Percentiles rank a stretch among this genome's conserved stretches.
Conservation (phyloP, 352 stramenopile genomes). For the Globisporangium canariense region DNA sequence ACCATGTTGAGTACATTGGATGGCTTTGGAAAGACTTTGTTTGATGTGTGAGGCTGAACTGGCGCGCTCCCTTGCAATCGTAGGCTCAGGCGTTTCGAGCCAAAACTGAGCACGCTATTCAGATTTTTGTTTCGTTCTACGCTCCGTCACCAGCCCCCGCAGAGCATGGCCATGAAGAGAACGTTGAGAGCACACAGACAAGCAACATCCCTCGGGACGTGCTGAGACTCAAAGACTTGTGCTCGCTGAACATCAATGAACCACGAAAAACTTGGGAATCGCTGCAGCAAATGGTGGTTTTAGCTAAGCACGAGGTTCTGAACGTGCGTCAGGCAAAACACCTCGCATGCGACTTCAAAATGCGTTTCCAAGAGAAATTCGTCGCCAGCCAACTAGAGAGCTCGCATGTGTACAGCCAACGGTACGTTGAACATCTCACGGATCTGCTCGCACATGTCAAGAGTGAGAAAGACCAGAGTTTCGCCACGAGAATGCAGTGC, state of each 20-base stretch:
- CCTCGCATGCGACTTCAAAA: slow-evolving; percentile 21
- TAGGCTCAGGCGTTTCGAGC: slow-evolving; percentile 6
- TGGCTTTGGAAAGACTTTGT: background rate
- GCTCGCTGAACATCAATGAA: slow-evolving; percentile 5
- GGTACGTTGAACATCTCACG: slow-evolving; percentile 13
- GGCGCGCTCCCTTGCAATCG: background rate
- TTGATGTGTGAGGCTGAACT: background rate
- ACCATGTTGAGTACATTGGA: background rate
- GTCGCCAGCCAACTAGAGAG: slow-evolving; percentile 13
- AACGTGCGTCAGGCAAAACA: slow-evolving; percentile 6
- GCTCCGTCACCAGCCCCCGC: background rate
- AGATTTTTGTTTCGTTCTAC: slow-evolving; percentile 13
- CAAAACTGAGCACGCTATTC: background rate
- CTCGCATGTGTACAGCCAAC: slow-evolving; percentile 10
- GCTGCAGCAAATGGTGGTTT: slow-evolving; percentile 11
- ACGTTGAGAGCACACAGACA: background rate
- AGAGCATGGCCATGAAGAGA: background rate
- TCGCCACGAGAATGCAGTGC: slow-evolving; percentile 6
- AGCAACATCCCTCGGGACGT: background rate
- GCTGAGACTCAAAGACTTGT: slow-evolving; percentile 17
- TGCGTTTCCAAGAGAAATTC: slow-evolving; percentile 22
- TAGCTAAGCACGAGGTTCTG: slow-evolving; percentile 12
- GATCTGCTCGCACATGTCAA: slow-evolving; percentile 2
- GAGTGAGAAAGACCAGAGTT: slow-evolving; percentile 15
- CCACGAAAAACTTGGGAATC: slow-evolving; percentile 14